Conservation (phyloP, 495 filamentous ascomycete genomes). For the Haplographium delicatum region DNA sequence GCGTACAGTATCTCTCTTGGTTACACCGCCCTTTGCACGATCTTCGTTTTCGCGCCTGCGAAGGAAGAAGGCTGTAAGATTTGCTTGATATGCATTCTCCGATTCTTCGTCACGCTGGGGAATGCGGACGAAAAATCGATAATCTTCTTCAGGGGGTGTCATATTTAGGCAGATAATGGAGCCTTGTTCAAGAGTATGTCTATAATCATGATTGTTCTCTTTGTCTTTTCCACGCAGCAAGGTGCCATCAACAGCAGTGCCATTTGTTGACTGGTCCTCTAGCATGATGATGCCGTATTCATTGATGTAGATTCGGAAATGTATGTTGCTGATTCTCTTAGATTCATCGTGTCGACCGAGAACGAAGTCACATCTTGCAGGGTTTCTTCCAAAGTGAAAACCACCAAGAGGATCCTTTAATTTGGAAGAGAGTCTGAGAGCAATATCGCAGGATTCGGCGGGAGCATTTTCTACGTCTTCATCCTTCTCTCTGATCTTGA, state of each 20-base stretch:
- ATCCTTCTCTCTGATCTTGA: constrained; percentile 29
- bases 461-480: constrained; percentile 44
- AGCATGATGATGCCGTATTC: constrained; percentile 77
- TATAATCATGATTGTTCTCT: constrained; percentile 24
- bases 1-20: constrained; percentile 16
- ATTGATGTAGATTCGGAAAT: constrained; percentile 89
- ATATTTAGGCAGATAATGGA: constrained; percentile 23
- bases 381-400: constrained; percentile 81
- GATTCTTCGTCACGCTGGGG: constrained; percentile 38
- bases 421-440: constrained; percentile 68
- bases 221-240: constrained; percentile 26
- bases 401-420: constrained; percentile 60
- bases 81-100: constrained; percentile 18
- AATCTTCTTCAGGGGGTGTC: constrained; percentile 34
- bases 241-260: constrained; percentile 66
- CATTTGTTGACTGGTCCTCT: constrained; percentile 87
- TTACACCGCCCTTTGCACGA: neutral
- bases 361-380: constrained; percentile 64
- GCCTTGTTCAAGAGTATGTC: constrained; percentile 25
- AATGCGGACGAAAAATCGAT: constrained; percentile 82
- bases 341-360: constrained; percentile 49
- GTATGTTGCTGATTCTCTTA: constrained; percentile 73
- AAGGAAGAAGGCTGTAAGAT: constrained; percentile 21
- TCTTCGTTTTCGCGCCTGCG: constrained; percentile 6
- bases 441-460: constrained; percentile 55